A percentile compares a stretch with the other conserved stretches of the same genome.
phyloP scores from a whole-genome alignment of 108 stramenopile genomes.

The Pelagomonas calceolata region DNA sequence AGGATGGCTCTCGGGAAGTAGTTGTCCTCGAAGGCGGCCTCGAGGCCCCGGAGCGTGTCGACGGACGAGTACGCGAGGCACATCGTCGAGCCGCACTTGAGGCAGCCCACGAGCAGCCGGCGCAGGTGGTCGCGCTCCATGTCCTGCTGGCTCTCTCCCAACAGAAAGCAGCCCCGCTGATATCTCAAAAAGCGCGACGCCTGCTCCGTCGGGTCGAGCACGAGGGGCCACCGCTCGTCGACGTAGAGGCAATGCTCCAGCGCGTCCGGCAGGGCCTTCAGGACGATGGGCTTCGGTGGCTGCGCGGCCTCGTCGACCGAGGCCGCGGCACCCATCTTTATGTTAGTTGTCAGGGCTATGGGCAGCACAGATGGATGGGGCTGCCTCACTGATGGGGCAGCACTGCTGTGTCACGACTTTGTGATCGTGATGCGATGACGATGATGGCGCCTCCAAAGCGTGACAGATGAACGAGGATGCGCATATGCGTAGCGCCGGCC shows the following conservation, averaged over 20 bases:
- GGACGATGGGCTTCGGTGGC: no score
- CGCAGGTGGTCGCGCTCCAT: conserved; percentile 18
- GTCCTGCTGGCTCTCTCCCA: conserved; percentile 7
- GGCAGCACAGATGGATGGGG: no score
- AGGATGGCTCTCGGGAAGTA: conserved; percentile 22
- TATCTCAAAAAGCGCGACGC: conserved; percentile 25
- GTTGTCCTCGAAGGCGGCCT: conserved; percentile 14
- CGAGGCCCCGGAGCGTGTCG: conserved; percentile 11
- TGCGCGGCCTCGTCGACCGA: no score
- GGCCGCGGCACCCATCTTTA: no score
- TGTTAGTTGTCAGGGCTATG: no score
- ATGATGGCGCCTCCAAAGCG: no score
- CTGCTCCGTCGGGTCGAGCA: conserved; percentile 26
- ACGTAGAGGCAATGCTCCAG: conserved; percentile 16
- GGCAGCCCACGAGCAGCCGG: conserved; percentile 17
- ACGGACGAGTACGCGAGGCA: conserved; percentile 24
- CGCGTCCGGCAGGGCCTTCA: conserved; percentile 20
- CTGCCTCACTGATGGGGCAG: no score
- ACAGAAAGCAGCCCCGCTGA: conserved; percentile 23
- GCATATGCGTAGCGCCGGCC: no score
- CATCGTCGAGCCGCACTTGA: conserved; percentile 17
- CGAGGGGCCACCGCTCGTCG: conserved; percentile 24
- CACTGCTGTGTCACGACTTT: no score
- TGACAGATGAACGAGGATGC: no score
- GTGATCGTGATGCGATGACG: no score